Conservation (phyloP, 768 basidiomycete species). For the Naganishia vishniacii region DNA sequence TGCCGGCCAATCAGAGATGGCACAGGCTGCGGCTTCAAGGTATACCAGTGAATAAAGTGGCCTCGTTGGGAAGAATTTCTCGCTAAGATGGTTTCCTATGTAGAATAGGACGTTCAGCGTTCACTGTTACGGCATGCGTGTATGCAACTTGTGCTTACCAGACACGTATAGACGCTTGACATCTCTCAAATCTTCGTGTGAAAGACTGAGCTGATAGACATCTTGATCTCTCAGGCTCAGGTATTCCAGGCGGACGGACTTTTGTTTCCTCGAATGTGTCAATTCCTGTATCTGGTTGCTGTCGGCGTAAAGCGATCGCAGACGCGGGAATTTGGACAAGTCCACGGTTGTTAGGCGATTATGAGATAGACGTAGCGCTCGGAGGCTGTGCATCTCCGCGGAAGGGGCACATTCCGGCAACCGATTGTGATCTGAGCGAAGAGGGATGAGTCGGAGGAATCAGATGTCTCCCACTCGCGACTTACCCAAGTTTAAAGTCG, state of each 20-base stretch:
- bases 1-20: conserved; percentile 67
- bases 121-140: no score
- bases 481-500: conserved; percentile 78
- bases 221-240: conserved; percentile 83
- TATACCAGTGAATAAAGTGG: conserved; percentile 85
- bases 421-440: conserved; percentile 64
- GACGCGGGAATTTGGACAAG: conserved; percentile 58
- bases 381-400: conserved; percentile 59
- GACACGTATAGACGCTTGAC: conserved; percentile 91
- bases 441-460: background rate
- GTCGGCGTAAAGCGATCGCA: conserved; percentile 90
- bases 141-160: conserved; percentile 62
- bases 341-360: conserved; percentile 70
- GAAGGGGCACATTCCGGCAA: conserved; percentile 54
- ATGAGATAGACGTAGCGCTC: conserved; percentile 76
- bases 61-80: conserved; percentile 53
- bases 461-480: conserved; percentile 30
- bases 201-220: conserved; percentile 27
- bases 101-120: conserved; percentile 24
- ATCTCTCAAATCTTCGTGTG: conserved; percentile 65
- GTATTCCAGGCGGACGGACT: conserved; percentile 72
- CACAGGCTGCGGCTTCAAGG: conserved; percentile 83
- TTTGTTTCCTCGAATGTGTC: conserved; percentile 44
- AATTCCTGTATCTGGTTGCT: conserved; percentile 56
- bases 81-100: conserved; percentile 45